Base-by-base conservation (phyloP, 257 asterid genomes). In the Osmanthus fragrans region DNA sequence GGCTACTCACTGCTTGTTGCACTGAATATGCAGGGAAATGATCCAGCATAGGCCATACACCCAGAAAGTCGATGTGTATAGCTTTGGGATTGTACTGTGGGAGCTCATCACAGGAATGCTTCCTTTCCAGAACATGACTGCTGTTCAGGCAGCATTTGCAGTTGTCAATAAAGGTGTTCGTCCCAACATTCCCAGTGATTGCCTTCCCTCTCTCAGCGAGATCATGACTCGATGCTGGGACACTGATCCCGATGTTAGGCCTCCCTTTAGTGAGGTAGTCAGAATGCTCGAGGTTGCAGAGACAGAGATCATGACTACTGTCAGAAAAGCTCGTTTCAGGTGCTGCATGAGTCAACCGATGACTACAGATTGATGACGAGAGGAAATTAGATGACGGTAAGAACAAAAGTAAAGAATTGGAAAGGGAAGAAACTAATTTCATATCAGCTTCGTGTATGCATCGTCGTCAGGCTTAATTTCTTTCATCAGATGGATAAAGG, bases 161-260 rank as follows among this genome's bases (percentile, higher is more conserved):
- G 94, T 89, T 25, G 93, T 88, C 73, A 88, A 88, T 81, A 90
- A 90, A 81, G 88, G 93, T 3, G 89, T 86, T 29, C 96, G 93
- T 11, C 96, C 96, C 11, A 80, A 78, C 39, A 80, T 87, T 51
- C 96, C 96, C 29, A 81, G 37, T 21, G 90, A 88, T 74, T 88
- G 92, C 72, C 89, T 88, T 58, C 93, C 92, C 4, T 88, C 83
- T 68, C 90, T 89, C 5, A 54, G 84, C 63, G 90, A 86, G 80
- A 87, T 90, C 76, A 89, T 90, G 92, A 83, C 87, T 1, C 90
- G 81, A 68, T 90, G 96, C 87, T 90, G 93, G 96, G 93, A 89
- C 47, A 78, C 77, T 71, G 83, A 88, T 76, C 88, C 93, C 0
- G 90, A 89, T 58, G 88, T 83, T 11, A 79, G 96, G 72, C 96